Percentiles rank a stretch among this genome's conserved stretches.
Evolutionary conservation across 805 yeast species (phyloP).

Genomic region (Torulaspora gathmanii): DNA sequence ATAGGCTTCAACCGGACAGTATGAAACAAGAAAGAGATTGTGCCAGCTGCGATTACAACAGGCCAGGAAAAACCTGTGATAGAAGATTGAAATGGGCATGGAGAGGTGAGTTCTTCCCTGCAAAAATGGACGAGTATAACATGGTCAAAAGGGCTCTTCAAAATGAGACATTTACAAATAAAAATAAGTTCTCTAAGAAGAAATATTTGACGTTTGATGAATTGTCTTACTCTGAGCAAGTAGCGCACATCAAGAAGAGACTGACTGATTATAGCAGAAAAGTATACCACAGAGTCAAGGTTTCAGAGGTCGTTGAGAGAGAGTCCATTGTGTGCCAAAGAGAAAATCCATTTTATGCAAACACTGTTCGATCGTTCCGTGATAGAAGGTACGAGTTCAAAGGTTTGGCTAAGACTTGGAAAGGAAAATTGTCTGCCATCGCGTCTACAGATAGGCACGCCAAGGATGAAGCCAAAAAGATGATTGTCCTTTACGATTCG

Average conservation of each 20-base stretch:
- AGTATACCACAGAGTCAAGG: slow-evolving; percentile 75
- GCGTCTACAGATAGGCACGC: slow-evolving; percentile 51
- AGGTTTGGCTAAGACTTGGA: slow-evolving; percentile 91
- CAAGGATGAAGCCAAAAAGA: slow-evolving; percentile 86
- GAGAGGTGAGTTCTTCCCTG: slow-evolving; percentile 95
- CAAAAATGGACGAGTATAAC: slow-evolving; percentile 83
- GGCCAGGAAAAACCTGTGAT: slow-evolving; percentile 93
- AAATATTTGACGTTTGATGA: slow-evolving; percentile 70
- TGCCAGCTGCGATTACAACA: slow-evolving; percentile 94
- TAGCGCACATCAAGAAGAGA: slow-evolving; percentile 65
- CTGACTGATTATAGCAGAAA: slow-evolving; percentile 79
- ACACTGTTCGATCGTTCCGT: slow-evolving; percentile 90
- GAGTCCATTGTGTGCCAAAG: slow-evolving; percentile 95
- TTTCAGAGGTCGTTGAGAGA: slow-evolving; percentile 77
- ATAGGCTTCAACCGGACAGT: slow-evolving; percentile 95
- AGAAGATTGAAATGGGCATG: slow-evolving; percentile 92
- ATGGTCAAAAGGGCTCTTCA: slow-evolving; percentile 83
- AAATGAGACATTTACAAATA: slow-evolving; percentile 68
- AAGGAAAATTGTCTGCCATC: slow-evolving; percentile 63
- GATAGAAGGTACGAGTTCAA: slow-evolving; percentile 96
- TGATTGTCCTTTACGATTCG: slow-evolving; percentile 91
- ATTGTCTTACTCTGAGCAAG: slow-evolving; percentile 72
- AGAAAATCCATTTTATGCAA: slow-evolving; percentile 94
- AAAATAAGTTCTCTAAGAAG: slow-evolving; percentile 48
- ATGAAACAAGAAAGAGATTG: slow-evolving; percentile 94